Conservation (phyloP, 768 basidiomycete species). For the Suillus discolor region DNA sequence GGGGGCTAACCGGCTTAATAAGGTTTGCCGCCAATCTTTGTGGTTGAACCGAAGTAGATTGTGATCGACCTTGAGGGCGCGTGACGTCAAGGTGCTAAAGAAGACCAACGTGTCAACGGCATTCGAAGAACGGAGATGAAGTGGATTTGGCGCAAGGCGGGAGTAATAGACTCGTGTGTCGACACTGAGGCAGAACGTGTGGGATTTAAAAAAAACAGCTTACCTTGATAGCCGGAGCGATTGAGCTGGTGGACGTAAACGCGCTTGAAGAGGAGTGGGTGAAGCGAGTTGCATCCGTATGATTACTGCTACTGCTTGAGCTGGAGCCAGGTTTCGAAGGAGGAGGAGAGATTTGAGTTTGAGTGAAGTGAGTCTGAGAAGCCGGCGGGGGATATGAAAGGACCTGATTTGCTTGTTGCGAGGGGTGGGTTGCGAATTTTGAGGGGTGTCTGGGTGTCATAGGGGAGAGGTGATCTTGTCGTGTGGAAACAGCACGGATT, state of each 20-base stretch:
- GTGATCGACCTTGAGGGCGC: slow-evolving; percentile 14
- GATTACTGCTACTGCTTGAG: slow-evolving; percentile 22
- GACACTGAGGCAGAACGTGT: neutral
- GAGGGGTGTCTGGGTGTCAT: slow-evolving; percentile 18
- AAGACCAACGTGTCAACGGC: slow-evolving; percentile 11
- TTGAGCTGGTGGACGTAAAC: slow-evolving; percentile 31
- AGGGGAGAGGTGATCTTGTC: neutral
- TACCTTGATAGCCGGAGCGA: slow-evolving; percentile 25
- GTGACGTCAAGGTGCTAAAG: slow-evolving; percentile 34
- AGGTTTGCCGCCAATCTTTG: neutral
- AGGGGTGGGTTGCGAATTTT: slow-evolving; percentile 14
- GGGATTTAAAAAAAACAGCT: slow-evolving; percentile 7
- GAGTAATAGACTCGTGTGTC: neutral
- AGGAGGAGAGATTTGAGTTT: too few species aligned
- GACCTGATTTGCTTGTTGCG: too few species aligned
- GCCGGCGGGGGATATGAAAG: too few species aligned
- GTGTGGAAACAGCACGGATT: slow-evolving; percentile 21
- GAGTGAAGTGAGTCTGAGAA: too few species aligned
- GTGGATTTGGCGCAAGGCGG: neutral
- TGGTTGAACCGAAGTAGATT: slow-evolving; percentile 6
- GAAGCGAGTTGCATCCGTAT: slow-evolving; percentile 31
- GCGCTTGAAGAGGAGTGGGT: slow-evolving; percentile 19
- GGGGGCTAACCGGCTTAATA: neutral
- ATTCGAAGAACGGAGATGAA: slow-evolving; percentile 7
- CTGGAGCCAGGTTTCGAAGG: slow-evolving; percentile 26